Evolutionary conservation across 129 eudicot genomes (phyloP), one percentile per base, ranked within the genome.

Genomic region (Solidago caesia): DNA sequence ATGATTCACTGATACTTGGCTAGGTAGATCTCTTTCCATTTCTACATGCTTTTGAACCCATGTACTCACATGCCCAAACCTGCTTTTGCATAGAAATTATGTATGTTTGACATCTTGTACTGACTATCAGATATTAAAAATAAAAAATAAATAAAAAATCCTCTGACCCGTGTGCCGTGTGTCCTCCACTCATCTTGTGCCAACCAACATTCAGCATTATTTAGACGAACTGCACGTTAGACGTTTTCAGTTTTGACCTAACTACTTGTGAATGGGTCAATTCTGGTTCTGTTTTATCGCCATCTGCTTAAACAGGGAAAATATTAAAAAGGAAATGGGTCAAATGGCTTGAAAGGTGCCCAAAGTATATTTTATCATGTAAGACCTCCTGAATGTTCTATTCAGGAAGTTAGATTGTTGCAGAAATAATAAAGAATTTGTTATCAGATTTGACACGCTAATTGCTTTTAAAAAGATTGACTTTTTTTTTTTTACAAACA

Each of bases 1-100:
- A 83, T 90, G 82, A 81, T 61, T 29, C 92, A 87, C 57, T 91
- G 93, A 11, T 90, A 79, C 84, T 80, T 90, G 53, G 91, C 89
- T 68, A 87, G 91, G 96, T 87, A 75, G 14, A 55, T n/a, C 60
- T 55, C 60, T 55, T 26, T 55, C 27, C 60, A 55, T 21, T 55
- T 55, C 15, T 55, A 55, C 60, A 55, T 53, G 26, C 60, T 55
- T 55, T 21, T 13, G 58, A 15, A 49, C 51, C 55, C 15, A n/a
- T 55, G 60, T 8, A 55, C 60, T 55, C 8, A 53, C 60, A 55
- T 55, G 7, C 7, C 1, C 15, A 55, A 5, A 55, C 15, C 60
- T 55, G 60, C 26, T 55, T n/a, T 55, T 15, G 5, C 60, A 6
- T 55, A 55, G 14, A 5, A 55, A 21, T 53, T n/a, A 55, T 55